These are phyloP conservation scores for Megacollybia marginata DNA, from an alignment of 768 basidiomycete species.

Conservation along the genomic window DNA sequence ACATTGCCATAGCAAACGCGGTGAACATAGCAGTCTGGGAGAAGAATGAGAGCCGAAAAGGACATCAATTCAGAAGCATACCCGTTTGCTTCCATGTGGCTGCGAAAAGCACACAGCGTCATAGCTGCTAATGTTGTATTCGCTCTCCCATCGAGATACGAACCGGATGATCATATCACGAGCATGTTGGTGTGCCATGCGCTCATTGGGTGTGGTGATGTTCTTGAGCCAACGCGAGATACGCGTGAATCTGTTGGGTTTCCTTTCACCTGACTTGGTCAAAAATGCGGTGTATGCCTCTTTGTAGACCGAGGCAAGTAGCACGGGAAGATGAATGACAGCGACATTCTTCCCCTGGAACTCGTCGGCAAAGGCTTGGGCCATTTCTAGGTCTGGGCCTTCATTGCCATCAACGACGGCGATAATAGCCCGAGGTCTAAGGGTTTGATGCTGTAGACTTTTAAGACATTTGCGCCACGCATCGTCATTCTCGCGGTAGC, in stretches of 20 bases:
- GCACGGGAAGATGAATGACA: not conserved
- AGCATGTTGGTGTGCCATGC: not conserved
- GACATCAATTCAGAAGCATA: not conserved
- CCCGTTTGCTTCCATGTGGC: slow-evolving; percentile 15
- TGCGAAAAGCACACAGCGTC: slow-evolving; percentile 13
- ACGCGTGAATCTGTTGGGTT: not conserved
- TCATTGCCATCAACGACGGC: not conserved
- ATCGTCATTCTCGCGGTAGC: not conserved
- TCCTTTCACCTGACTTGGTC: not conserved
- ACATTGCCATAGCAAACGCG: slow-evolving; percentile 11
- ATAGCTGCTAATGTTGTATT: not conserved
- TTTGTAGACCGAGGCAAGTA: not conserved
- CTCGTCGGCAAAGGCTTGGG: not conserved
- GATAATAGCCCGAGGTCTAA: not conserved
- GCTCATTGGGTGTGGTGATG: not conserved
- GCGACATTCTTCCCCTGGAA: not conserved
- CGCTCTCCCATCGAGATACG: not conserved
- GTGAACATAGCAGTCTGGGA: slow-evolving; percentile 14
- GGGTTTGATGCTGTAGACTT: not conserved
- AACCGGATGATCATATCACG: not conserved
- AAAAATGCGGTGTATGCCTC: not conserved
- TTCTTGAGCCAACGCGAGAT: not conserved
- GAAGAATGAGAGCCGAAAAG: not conserved
- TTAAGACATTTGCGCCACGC: not conserved
- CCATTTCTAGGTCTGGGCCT: not conserved